Conservation (phyloP, 176 grass and related monocot genomes). For the Urochloa ruziziensis region DNA sequence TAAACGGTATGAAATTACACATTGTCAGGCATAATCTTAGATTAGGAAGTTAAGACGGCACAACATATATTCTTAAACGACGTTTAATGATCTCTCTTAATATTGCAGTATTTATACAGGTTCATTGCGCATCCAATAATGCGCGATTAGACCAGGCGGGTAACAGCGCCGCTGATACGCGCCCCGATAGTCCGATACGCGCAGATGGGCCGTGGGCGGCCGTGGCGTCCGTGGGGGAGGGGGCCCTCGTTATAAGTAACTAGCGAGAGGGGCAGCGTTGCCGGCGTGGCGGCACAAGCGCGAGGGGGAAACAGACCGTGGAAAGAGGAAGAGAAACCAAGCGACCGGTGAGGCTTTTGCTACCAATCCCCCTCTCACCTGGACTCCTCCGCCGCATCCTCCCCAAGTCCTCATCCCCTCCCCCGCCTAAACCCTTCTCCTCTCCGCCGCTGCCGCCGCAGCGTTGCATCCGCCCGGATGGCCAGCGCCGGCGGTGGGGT, state of each 20-base stretch:
- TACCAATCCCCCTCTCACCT: neutral
- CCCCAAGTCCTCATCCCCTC: too few species aligned
- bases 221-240: neutral
- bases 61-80: too few species aligned
- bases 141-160: too few species aligned
- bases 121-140: too few species aligned
- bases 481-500: constrained; percentile 12
- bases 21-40: too few species aligned
- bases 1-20: too few species aligned
- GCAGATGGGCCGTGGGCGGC: too few species aligned
- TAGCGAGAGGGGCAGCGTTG: neutral
- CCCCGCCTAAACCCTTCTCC: neutral
- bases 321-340: constrained; percentile 1
- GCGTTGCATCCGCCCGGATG: constrained; percentile 17
- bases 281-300: neutral
- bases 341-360: constrained; percentile 11
- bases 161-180: too few species aligned
- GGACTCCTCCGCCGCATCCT: constrained; percentile 5
- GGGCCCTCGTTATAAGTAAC: neutral
- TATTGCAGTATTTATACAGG: too few species aligned
- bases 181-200: too few species aligned
- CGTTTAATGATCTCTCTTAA: too few species aligned
- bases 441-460: neutral
- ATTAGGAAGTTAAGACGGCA: too few species aligned
- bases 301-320: neutral